Base-by-base conservation (phyloP, 495 filamentous ascomycete species). In the Hypoxylon cercidicola region DNA sequence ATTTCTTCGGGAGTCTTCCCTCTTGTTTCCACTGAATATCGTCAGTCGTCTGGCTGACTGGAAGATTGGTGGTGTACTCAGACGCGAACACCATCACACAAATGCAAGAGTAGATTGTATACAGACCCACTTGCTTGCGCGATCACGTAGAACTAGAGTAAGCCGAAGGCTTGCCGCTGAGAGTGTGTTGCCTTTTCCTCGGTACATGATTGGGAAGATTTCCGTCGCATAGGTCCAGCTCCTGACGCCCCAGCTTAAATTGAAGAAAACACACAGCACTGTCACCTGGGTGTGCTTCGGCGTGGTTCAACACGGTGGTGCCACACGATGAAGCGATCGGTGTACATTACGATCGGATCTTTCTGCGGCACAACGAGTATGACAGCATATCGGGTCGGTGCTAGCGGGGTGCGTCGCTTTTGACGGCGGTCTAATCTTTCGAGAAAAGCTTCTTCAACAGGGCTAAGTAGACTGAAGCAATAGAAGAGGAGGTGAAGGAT, bases 301-400 rank as follows among this genome's bases (percentile, higher is more conserved):
- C 70, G 13, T 72, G 70, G 18, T 72, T 62, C 6, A 70, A 34
- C 35, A 62, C 62, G 12, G 62, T 62, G 12, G 70, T 70, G 8
- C 68, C 68, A n/a, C n/a, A n/a, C n/a, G n/a, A n/a, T n/a, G n/a
- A n/a, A n/a, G n/a, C n/a, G 0, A 89, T 86, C 53, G 85, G 84
- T 0, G 83, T 89, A 0, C 87, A 89, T 64, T 89, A 89, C 64
- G 87, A 90, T 64, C 86, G 88, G 70, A 85, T 87, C 23, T 90
- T 89, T 71, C 73, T 90, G n/a, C 71, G 87, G 1, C 68, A 83
- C 59, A 87, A 85, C 0, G 82, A 85, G 25, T 78, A 83, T 6
- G 85, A 82, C 1, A 80, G 77, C 59, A 63, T 89, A 90, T 86
- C 15, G 85, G 85, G 4, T 90, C 87, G 87, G 84, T 87, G 0